Conservation (phyloP, 2,329 filamentous ascomycete species). For the Colletotrichum australisinense region DNA sequence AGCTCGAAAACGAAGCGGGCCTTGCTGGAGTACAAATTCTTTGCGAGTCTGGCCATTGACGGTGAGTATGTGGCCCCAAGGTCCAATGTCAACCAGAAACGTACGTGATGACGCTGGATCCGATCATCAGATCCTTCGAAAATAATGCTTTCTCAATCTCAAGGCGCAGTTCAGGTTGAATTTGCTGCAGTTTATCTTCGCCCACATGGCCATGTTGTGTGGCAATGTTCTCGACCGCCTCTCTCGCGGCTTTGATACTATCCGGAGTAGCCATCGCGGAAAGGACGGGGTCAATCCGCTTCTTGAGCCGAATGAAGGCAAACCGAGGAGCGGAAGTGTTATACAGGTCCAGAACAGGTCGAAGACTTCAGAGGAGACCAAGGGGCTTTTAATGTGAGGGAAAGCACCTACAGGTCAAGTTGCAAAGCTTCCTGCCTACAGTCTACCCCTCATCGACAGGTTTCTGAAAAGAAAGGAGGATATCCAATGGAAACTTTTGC, state of each 20-base stretch:
- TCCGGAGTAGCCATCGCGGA: background rate
- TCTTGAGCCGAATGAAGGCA: too few species aligned
- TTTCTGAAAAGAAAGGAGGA: too few species aligned
- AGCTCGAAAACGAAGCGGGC: constrained; percentile 64
- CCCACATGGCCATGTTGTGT: background rate
- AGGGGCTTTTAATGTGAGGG: too few species aligned
- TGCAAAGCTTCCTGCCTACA: too few species aligned
- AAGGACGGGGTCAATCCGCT: background rate
- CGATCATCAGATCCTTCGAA: background rate
- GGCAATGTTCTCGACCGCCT: background rate
- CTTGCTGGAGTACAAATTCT: constrained; percentile 54
- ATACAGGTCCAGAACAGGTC: too few species aligned
- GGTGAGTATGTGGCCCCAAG: background rate
- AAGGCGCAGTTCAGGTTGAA: background rate
- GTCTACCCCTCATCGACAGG: too few species aligned
- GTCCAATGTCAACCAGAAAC: background rate
- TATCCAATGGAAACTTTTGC: too few species aligned
- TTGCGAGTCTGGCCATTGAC: constrained; percentile 48
- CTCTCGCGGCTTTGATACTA: background rate
- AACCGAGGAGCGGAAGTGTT: too few species aligned
- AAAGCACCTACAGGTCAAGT: too few species aligned
- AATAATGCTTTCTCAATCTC: background rate
- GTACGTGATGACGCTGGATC: background rate
- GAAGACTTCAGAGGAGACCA: too few species aligned
- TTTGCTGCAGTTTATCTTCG: background rate